Percentiles rank a stretch among this genome's conserved stretches.
Conservation (phyloP, 176 grass and related monocot species). For the Neostapfia colusana region DNA sequence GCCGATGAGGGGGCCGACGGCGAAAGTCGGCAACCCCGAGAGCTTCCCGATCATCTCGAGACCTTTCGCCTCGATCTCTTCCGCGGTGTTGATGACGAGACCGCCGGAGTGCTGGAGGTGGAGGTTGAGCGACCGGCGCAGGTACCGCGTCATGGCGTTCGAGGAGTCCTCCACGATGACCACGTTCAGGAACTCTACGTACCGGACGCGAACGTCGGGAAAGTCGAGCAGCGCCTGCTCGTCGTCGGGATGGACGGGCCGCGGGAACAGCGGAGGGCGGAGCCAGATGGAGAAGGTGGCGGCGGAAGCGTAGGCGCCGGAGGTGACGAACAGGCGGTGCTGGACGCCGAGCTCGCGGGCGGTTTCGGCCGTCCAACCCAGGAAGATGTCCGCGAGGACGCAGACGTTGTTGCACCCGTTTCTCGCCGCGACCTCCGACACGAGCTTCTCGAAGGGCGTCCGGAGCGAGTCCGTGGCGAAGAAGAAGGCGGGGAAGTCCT, state of each 20-base stretch:
- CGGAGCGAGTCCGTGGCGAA: conserved; percentile 38
- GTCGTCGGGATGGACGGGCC: conserved; percentile 3
- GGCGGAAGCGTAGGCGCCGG: conserved; percentile 44
- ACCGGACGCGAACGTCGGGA: conserved; percentile 31
- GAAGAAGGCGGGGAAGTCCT: conserved; percentile 2
- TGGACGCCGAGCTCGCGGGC: conserved; percentile 35
- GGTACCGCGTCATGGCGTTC: neutral
- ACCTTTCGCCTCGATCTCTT: conserved; percentile 47
- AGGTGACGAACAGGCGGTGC: conserved; percentile 40
- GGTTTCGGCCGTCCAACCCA: conserved; percentile 43
- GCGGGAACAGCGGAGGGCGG: conserved; percentile 24
- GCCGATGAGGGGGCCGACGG: conserved; percentile 37
- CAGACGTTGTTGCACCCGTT: conserved; percentile 33
- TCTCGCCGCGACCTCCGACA: conserved; percentile 22
- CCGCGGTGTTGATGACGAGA: conserved; percentile 39
- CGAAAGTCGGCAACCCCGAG: conserved; percentile 27
- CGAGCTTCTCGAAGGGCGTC: conserved; percentile 40
- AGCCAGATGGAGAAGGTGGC: conserved; percentile 20
- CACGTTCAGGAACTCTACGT: conserved; percentile 2
- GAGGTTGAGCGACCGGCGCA: conserved; percentile 13
- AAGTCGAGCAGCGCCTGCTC: conserved; percentile 32
- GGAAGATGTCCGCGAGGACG: conserved; percentile 49
- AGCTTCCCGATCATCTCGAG: conserved; percentile 30
- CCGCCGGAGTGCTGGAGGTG: conserved; percentile 18
- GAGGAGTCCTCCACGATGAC: neutral